These are phyloP conservation scores for Lactifluus volemus DNA, from an alignment of 768 basidiomycete species.

Conservation along the genomic window DNA sequence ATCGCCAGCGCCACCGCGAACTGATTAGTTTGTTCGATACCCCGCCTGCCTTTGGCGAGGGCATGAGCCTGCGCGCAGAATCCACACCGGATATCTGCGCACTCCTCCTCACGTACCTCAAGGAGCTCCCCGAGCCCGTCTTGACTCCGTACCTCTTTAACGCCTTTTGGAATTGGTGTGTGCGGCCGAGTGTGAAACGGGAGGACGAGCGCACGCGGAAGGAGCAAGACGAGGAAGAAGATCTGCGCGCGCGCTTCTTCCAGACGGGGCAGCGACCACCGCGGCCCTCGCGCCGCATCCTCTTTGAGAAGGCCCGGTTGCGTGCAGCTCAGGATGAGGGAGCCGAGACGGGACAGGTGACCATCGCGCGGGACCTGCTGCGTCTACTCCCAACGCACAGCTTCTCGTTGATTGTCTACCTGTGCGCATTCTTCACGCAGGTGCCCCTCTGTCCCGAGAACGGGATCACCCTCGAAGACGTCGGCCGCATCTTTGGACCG, in stretches of 20 bases:
- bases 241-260: constrained; percentile 24
- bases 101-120: constrained; percentile 39
- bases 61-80: constrained; percentile 20
- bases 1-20: constrained; percentile 31
- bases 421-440: constrained; percentile 43
- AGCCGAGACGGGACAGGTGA: constrained; percentile 25
- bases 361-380: constrained; percentile 40
- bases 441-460: constrained; percentile 44
- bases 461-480: constrained; percentile 35
- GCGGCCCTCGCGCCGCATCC: constrained; percentile 4
- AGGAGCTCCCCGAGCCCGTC: constrained; percentile 38
- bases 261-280: constrained; percentile 21
- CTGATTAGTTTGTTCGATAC: constrained; percentile 34
- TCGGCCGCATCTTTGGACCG: constrained; percentile 39
- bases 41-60: constrained; percentile 23
- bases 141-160: constrained; percentile 34
- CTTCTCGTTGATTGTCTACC: constrained; percentile 36
- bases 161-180: constrained; percentile 37
- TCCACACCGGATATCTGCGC: constrained; percentile 37
- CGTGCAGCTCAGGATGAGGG: constrained; percentile 8
- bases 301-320: constrained; percentile 3
- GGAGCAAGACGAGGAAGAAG: constrained; percentile 29
- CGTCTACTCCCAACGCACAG: constrained; percentile 37
- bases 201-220: constrained; percentile 26
- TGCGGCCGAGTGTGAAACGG: constrained; percentile 34